These are phyloP conservation scores for Chimonanthus praecox DNA, from an alignment of 164 flowering plant genomes.

Conservation along the genomic window DNA sequence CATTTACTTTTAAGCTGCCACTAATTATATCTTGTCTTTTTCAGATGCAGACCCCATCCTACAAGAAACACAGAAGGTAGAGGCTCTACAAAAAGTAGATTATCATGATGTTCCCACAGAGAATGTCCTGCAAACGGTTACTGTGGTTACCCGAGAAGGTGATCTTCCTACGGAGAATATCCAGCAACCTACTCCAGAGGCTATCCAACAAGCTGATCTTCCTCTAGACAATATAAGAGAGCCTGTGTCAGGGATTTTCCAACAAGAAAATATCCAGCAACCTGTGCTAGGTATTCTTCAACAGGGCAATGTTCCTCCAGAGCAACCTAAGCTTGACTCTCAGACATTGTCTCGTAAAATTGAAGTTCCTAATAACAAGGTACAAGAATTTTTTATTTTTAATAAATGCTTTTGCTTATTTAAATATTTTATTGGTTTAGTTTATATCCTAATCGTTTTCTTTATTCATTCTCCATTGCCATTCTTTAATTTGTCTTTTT, in stretches of 20 bases:
- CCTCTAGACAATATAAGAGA: constrained; percentile 10
- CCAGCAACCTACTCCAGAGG: not conserved
- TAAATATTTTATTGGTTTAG: not conserved
- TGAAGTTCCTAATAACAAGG: constrained; percentile 92
- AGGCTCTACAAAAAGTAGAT: constrained; percentile 17
- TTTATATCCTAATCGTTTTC: not conserved
- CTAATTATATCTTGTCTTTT: not conserved
- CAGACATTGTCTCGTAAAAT: constrained; percentile 51
- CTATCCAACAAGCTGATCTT: constrained; percentile 24
- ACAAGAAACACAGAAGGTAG: constrained; percentile 2
- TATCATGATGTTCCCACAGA: constrained; percentile 7
- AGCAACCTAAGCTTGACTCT: constrained; percentile 14
- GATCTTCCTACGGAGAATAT: constrained; percentile 22
- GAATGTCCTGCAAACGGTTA: constrained; percentile 12
- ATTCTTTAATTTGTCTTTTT: not conserved
- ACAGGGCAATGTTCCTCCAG: constrained; percentile 22
- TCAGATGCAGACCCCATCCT: constrained; percentile 51
- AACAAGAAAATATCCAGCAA: constrained; percentile 22
- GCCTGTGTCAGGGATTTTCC: constrained; percentile 14
- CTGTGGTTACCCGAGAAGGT: constrained; percentile 23
- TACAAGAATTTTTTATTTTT: constrained; percentile 10
- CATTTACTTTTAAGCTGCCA: not conserved
- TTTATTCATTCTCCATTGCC: not conserved
- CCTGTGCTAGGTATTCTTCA: constrained; percentile 18
- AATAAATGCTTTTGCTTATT: not conserved